Conservation (phyloP, 1,139 yeast species). For the Sugiyamaella japonica region DNA sequence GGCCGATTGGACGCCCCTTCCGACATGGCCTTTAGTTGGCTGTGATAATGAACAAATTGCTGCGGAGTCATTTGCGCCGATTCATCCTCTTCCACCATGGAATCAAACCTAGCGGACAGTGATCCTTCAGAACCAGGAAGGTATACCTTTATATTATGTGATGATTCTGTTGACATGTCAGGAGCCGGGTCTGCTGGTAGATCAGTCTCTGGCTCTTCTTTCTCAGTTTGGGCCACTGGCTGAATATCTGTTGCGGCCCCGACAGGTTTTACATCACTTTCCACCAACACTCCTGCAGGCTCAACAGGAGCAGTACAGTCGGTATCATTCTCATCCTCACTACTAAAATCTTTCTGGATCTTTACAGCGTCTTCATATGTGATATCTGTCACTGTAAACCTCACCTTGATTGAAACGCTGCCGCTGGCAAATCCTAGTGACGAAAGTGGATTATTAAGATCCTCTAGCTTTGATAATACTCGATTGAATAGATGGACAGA, state of each 20-base stretch:
- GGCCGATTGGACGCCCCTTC: slow-evolving; percentile 34
- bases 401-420: slow-evolving; percentile 30
- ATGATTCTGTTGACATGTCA: neutral
- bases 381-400: slow-evolving; percentile 30
- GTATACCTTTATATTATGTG: slow-evolving; percentile 29
- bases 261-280: neutral
- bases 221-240: too few relatives aligned
- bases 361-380: slow-evolving; percentile 29
- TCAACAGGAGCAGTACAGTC: neutral
- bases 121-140: slow-evolving; percentile 21
- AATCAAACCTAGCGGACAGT: neutral
- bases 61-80: slow-evolving; percentile 27
- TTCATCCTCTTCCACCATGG: slow-evolving; percentile 16
- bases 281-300: neutral
- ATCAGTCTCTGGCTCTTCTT: too few relatives aligned
- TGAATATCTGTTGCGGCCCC: too few relatives aligned
- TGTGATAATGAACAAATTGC: slow-evolving; percentile 31
- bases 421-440: slow-evolving; percentile 33
- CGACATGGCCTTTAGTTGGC: slow-evolving; percentile 30
- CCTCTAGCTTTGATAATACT: slow-evolving; percentile 26
- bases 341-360: slow-evolving; percentile 22
- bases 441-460: slow-evolving; percentile 28
- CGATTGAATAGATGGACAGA: slow-evolving; percentile 33
- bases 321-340: neutral
- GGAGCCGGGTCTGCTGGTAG: too few relatives aligned